Conservation (phyloP, 2,329 filamentous ascomycete species). For the Pseudopyricularia javanii region DNA sequence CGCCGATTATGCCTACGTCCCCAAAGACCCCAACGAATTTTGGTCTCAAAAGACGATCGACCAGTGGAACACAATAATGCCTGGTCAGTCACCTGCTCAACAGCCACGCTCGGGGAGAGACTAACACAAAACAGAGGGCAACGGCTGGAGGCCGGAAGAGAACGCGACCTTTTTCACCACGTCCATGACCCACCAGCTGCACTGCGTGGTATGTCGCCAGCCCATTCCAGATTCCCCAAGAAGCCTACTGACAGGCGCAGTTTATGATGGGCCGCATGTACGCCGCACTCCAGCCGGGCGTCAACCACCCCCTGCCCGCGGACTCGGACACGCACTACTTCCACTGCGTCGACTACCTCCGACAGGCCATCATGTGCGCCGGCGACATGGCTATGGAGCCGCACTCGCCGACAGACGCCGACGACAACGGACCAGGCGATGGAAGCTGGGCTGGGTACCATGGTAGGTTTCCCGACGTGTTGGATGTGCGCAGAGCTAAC, state of each 20-base stretch:
- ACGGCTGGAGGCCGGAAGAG: not conserved
- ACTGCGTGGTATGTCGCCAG: slow-evolving; percentile 21
- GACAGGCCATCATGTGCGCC: slow-evolving; percentile 25
- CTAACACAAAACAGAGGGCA: not conserved
- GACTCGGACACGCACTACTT: slow-evolving; percentile 22
- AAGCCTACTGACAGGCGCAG: slow-evolving; percentile 6
- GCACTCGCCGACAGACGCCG: slow-evolving; percentile 21
- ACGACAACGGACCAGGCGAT: slow-evolving; percentile 20
- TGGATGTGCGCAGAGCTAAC: not conserved
- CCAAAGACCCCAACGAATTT: slow-evolving; percentile 24
- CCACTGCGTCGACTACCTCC: slow-evolving; percentile 28
- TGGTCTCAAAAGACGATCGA: slow-evolving; percentile 21
- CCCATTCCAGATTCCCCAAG: not conserved
- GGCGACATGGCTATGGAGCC: slow-evolving; percentile 23
- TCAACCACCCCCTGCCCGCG: slow-evolving; percentile 8
- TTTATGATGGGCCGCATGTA: slow-evolving; percentile 22
- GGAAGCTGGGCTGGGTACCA: slow-evolving; percentile 29
- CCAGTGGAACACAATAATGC: slow-evolving; percentile 26
- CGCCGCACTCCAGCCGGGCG: slow-evolving; percentile 11
- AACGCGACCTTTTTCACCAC: slow-evolving; percentile 25
- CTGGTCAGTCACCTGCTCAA: slow-evolving; percentile 14
- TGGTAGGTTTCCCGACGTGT: slow-evolving; percentile 12
- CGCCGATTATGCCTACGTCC: slow-evolving; percentile 24
- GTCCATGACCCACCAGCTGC: slow-evolving; percentile 26
- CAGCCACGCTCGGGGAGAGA: slow-evolving; percentile 5